Percentiles rank a stretch among this genome's conserved stretches.
These are phyloP conservation scores for Carex kokanica DNA, from an alignment of 176 grass and related monocot genomes.

Conservation along the genomic window DNA sequence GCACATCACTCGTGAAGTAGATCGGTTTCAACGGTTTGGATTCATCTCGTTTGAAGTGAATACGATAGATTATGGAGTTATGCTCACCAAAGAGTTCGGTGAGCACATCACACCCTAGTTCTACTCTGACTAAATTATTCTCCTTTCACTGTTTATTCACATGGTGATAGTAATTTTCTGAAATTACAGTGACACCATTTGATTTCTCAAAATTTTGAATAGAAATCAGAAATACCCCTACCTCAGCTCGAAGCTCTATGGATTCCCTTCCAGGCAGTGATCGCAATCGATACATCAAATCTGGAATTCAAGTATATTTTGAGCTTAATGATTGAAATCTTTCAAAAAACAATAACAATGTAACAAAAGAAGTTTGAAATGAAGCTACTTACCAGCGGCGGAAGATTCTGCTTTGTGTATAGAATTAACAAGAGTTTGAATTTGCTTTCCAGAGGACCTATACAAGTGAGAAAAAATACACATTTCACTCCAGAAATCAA, in stretches of 20 bases:
- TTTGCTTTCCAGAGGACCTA: conserved; percentile 83
- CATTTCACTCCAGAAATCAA: not conserved
- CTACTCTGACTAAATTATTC: not conserved
- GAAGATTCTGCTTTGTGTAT: conserved; percentile 82
- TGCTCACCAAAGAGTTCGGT: too few species aligned
- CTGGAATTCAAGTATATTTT: conserved; percentile 23
- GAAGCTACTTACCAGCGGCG: conserved; percentile 52
- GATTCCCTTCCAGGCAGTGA: conserved; percentile 76
- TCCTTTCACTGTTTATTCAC: not conserved
- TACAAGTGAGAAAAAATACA: conserved; percentile 11
- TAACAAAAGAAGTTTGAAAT: not conserved
- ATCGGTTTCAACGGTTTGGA: too few species aligned
- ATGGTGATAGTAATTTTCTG: not conserved
- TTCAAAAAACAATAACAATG: conserved; percentile 5
- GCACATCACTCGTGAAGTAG: too few species aligned
- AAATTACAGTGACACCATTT: not conserved
- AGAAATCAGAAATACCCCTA: conserved; percentile 18
- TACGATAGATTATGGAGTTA: too few species aligned
- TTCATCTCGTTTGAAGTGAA: too few species aligned
- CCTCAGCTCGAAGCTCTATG: conserved; percentile 84
- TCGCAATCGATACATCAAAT: conserved; percentile 75
- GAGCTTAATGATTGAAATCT: not conserved
- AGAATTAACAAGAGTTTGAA: conserved; percentile 68
- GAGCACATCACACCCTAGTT: too few species aligned
- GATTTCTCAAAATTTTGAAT: not conserved